A percentile compares a stretch with the other conserved stretches of the same genome.
Conservation (phyloP, 2,329 filamentous ascomycete genomes). For the Colletotrichum scovillei region DNA sequence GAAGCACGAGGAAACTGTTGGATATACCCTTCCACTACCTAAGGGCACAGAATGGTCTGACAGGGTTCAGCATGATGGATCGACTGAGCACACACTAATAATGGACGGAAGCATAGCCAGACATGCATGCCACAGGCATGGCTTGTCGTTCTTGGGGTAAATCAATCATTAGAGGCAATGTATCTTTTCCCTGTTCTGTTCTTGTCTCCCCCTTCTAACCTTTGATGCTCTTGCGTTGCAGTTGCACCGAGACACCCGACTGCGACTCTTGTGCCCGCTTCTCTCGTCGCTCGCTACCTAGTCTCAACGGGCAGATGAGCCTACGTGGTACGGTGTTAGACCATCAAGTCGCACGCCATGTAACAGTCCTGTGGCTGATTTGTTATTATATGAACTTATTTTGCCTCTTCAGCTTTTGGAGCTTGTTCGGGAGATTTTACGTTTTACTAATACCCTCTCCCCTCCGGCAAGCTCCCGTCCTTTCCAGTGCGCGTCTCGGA, state of each 20-base stretch:
- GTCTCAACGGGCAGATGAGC: conserved; percentile 8
- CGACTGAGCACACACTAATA: too few species aligned
- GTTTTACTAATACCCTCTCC: conserved; percentile 18
- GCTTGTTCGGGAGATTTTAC: conserved; percentile 18
- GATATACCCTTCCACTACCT: not conserved
- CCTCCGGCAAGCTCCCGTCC: conserved; percentile 19
- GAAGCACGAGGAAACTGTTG: not conserved
- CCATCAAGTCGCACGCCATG: conserved; percentile 13
- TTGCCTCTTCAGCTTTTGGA: not conserved
- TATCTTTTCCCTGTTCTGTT: too few species aligned
- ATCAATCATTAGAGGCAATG: not conserved
- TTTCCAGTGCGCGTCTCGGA: conserved; percentile 23
- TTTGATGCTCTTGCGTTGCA: conserved; percentile 7
- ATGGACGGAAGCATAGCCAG: not conserved
- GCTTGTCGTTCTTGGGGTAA: not conserved
- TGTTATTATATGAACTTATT: not conserved
- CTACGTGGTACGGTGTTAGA: not conserved
- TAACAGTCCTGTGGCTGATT: conserved; percentile 14
- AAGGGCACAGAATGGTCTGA: not conserved
- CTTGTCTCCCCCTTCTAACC: not conserved
- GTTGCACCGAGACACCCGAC: conserved; percentile 30
- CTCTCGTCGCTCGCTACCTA: not conserved
- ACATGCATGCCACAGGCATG: not conserved
- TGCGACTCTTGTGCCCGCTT: conserved; percentile 23
- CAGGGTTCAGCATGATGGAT: not conserved